phyloP scores from a whole-genome alignment of 2,329 filamentous ascomycete genomes.

The Neofusicoccum sp. region DNA sequence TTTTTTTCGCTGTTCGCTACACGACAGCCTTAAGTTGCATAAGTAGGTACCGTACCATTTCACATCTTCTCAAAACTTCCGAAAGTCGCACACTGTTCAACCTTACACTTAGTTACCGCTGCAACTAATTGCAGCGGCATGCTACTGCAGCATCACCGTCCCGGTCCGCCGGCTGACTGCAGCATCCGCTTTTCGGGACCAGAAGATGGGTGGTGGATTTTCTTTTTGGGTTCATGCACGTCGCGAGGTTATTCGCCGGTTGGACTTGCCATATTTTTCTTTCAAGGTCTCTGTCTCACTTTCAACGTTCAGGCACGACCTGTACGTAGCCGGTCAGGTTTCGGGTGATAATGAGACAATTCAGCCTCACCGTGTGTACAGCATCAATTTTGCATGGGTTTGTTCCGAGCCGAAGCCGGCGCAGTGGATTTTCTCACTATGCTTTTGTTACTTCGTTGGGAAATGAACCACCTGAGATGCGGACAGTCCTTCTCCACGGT shows the following conservation, averaged over 20 bases:
- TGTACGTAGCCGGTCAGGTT: too few relatives aligned
- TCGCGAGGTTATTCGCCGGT: neutral
- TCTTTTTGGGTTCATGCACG: neutral
- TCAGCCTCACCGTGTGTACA: too few relatives aligned
- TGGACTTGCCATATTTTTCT: too few relatives aligned
- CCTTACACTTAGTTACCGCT: neutral
- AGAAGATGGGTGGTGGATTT: neutral
- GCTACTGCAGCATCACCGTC: neutral
- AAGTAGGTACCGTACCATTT: slow-evolving; percentile 13
- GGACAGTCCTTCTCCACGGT: too few relatives aligned
- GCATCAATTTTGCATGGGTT: too few relatives aligned
- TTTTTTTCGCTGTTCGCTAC: slow-evolving; percentile 3
- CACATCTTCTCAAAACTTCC: neutral
- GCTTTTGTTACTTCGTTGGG: too few relatives aligned
- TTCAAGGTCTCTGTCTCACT: too few relatives aligned
- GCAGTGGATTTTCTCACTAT: too few relatives aligned
- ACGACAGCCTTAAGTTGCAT: slow-evolving; percentile 3
- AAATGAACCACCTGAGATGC: too few relatives aligned
- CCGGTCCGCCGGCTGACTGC: neutral
- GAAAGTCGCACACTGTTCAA: slow-evolving; percentile 15
- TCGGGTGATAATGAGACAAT: too few relatives aligned
- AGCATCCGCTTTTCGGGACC: neutral
- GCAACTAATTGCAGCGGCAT: neutral
- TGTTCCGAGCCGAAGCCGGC: too few relatives aligned
- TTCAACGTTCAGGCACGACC: too few relatives aligned